These are phyloP conservation scores for Saccharomyces pastorianus DNA, from an alignment of 1,139 yeast species.

Conservation along the genomic window DNA sequence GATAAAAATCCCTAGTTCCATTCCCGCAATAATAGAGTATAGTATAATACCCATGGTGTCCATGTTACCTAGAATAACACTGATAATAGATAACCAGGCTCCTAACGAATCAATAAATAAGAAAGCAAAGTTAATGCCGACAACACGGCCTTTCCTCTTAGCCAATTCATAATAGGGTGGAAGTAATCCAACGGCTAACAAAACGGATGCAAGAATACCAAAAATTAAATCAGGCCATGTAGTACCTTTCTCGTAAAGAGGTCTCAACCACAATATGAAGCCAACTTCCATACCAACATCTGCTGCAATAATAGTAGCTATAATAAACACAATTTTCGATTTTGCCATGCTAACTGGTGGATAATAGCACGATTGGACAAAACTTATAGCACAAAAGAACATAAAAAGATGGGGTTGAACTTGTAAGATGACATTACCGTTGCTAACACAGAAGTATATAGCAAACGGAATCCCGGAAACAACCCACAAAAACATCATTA, in stretches of 20 bases:
- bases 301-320: conserved; percentile 36
- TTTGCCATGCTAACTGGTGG: conserved; percentile 52
- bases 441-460: conserved; percentile 65
- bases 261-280: conserved; percentile 62
- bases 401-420: conserved; percentile 84
- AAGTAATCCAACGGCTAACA: conserved; percentile 67
- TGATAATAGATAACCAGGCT: conserved; percentile 65
- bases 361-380: conserved; percentile 69
- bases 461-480: conserved; percentile 77
- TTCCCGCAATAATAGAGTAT: conserved; percentile 59
- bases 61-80: conserved; percentile 53
- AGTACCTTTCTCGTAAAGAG: conserved; percentile 42
- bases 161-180: conserved; percentile 86
- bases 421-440: conserved; percentile 67
- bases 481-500: conserved; percentile 82
- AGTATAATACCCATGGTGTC: conserved; percentile 74
- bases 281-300: conserved; percentile 62
- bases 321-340: conserved; percentile 35
- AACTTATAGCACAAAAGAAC: conserved; percentile 57
- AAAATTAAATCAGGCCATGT: conserved; percentile 73
- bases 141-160: conserved; percentile 72
- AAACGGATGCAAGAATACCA: conserved; percentile 71
- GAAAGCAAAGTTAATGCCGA: conserved; percentile 83
- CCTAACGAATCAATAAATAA: conserved; percentile 71
- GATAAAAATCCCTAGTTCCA: conserved; percentile 70